These are phyloP conservation scores for Botrytis galanthina DNA, from an alignment of 2,329 filamentous ascomycete genomes.

Conservation along the genomic window DNA sequence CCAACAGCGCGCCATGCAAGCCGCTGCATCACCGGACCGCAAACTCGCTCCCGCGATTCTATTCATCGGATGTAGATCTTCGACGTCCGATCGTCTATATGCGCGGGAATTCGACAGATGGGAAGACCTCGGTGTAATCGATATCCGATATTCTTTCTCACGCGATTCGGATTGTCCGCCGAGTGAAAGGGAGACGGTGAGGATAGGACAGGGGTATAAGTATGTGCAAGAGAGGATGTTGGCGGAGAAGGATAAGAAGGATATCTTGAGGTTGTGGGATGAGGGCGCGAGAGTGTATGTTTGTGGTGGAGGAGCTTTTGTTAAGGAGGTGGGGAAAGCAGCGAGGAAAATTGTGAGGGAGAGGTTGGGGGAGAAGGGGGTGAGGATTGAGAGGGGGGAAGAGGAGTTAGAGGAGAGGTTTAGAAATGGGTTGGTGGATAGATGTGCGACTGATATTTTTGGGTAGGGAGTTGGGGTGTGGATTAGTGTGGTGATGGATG, in stretches of 20 bases:
- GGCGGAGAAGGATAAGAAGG: not conserved
- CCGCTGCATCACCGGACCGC: not conserved
- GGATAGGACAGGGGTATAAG: not conserved
- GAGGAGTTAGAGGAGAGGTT: not conserved
- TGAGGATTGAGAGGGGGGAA: no score
- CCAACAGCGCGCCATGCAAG: not conserved
- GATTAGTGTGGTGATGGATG: not conserved
- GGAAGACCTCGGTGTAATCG: not conserved
- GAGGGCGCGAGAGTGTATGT: not conserved
- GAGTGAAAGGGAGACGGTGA: not conserved
- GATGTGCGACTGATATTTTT: not conserved
- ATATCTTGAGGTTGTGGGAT: not conserved
- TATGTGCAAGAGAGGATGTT: constrained; percentile 9
- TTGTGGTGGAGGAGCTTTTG: not conserved
- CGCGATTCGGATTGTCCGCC: not conserved
- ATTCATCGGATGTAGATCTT: not conserved
- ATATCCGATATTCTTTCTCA: not conserved
- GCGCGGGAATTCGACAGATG: not conserved
- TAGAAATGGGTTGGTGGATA: not conserved
- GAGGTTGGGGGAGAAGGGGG: not conserved
- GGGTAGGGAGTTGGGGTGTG: not conserved
- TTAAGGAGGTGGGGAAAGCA: not conserved
- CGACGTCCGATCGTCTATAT: not conserved
- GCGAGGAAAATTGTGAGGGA: not conserved
- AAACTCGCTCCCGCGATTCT: not conserved